A percentile compares a stretch with the other conserved stretches of the same genome.
phyloP scores from a whole-genome alignment of 257 asterid species.

The Dorcoceras hygrometricum region DNA sequence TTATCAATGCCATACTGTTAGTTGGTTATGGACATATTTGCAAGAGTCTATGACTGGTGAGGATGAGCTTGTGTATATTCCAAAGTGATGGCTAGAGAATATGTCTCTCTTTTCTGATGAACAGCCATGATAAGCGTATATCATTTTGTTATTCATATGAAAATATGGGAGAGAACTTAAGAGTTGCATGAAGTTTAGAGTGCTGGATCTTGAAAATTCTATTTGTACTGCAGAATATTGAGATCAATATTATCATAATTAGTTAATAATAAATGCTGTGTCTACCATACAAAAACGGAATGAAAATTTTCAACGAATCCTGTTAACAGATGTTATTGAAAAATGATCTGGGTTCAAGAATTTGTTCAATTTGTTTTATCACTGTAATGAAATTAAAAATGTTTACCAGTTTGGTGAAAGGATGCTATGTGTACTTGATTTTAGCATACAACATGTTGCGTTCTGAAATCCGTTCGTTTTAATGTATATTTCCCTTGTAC shows the following conservation, averaged over 20 bases:
- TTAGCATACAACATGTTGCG: neutral
- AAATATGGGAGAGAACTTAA: neutral
- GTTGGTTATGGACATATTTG: neutral
- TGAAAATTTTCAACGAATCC: neutral
- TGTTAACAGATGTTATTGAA: slow-evolving; percentile 2
- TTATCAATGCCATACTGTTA: slow-evolving; percentile 1
- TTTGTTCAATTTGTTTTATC: too few species aligned
- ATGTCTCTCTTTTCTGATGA: neutral
- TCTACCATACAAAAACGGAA: neutral
- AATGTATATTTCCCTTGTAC: neutral
- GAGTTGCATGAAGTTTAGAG: neutral
- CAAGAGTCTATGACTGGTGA: neutral
- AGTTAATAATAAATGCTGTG: slow-evolving; percentile 10
- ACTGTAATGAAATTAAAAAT: too few species aligned
- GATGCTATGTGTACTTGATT: neutral
- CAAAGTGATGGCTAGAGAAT: neutral
- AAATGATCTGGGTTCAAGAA: neutral
- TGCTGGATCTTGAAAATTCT: neutral
- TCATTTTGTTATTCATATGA: slow-evolving; percentile 10
- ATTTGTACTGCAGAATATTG: neutral
- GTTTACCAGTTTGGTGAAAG: neutral
- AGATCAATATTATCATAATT: neutral
- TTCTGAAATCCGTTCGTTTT: neutral
- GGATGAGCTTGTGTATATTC: neutral
- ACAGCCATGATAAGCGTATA: neutral